These are phyloP conservation scores for Tephrocybe sp. DNA, from an alignment of 768 basidiomycete species.

Conservation along the genomic window DNA sequence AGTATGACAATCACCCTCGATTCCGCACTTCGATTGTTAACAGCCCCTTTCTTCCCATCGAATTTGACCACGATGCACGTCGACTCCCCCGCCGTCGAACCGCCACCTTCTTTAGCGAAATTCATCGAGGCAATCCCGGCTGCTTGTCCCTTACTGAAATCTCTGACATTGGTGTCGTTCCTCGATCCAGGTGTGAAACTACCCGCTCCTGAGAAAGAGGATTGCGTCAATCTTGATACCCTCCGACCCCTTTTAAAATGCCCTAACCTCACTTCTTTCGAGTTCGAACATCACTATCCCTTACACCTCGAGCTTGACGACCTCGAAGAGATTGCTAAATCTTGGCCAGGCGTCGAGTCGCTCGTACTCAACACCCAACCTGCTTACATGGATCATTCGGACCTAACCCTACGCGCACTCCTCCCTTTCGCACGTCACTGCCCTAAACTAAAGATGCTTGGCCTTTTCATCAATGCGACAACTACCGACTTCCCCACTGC, in stretches of 20 bases:
- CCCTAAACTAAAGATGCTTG: conserved; percentile 36
- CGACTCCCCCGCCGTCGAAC: conserved; percentile 45
- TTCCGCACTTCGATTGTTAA: conserved; percentile 45
- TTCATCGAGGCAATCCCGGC: conserved; percentile 45
- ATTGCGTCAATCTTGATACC: conserved; percentile 27
- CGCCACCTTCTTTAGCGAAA: conserved; percentile 37
- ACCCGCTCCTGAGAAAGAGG: conserved; percentile 16
- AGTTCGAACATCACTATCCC: conserved; percentile 38
- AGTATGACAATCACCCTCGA: conserved; percentile 43
- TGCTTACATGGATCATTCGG: conserved; percentile 23
- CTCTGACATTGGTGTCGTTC: conserved; percentile 39
- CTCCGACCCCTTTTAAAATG: conserved; percentile 35
- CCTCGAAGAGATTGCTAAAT: conserved; percentile 42
- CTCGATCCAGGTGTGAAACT: conserved; percentile 17
- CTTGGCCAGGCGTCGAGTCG: conserved; percentile 43
- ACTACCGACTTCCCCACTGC: conserved; percentile 20
- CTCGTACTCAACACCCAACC: conserved; percentile 50
- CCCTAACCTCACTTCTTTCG: conserved; percentile 31
- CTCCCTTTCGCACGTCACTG: conserved; percentile 40
- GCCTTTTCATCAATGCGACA: conserved; percentile 39
- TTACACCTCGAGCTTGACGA: conserved; percentile 37
- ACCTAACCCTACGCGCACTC: conserved; percentile 37
- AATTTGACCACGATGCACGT: conserved; percentile 51
- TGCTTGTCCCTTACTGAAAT: conserved; percentile 45
- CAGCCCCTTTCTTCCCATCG: conserved; percentile 40